Evolutionary conservation across 495 filamentous ascomycete species (phyloP), one percentile per base, ranked within the genome.

Genomic region (Penicillium cinerascens): DNA sequence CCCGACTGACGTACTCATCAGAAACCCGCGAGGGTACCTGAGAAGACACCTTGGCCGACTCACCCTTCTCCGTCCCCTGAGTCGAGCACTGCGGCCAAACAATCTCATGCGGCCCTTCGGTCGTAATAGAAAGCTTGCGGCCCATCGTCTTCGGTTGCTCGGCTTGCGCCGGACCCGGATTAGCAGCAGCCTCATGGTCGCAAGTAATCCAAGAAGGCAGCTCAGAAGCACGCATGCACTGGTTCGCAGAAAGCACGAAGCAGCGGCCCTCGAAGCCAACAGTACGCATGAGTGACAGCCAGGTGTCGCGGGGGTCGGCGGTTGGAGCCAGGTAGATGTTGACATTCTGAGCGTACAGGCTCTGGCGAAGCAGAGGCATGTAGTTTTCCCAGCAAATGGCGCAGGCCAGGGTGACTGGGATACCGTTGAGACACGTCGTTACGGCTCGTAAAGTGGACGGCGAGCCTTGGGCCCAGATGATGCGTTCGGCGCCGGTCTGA

Each of bases 311-410:
- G 20, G 76, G 81, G 67, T 97, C 92, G 6, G 92, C 92, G 5
- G 91, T 96, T 0, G 92, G 92, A 0, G 92, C 91, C 13, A 96
- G 82, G 61, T 92, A 97, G 23, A 97, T 73, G 64, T 91, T 93
- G 47, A 96, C 86, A 63, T 95, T 93, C 67, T 97, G 92, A 3
- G 81, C 76, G 61, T 97, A 97, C n/a, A 97, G 77, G 11, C 83
- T 80, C 43, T 88, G 77, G 10, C 87, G 74, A 1, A 97, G 76
- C 15, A 96, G 72, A 0, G 91, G 91, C 91, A 97, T 97, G 63
- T 89, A 93, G 59, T 90, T 96, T 69, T 97, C 92, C 92, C 92
- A 97, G 72, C 92, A 97, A 41, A 97, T 92, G 1, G 91, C 92
- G 0, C 89, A 82, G 0, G 83, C 92, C 8, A 96, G 70, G n/a